Conservation (phyloP, 345 rosid genomes). For the Hypericum androsaemum region DNA sequence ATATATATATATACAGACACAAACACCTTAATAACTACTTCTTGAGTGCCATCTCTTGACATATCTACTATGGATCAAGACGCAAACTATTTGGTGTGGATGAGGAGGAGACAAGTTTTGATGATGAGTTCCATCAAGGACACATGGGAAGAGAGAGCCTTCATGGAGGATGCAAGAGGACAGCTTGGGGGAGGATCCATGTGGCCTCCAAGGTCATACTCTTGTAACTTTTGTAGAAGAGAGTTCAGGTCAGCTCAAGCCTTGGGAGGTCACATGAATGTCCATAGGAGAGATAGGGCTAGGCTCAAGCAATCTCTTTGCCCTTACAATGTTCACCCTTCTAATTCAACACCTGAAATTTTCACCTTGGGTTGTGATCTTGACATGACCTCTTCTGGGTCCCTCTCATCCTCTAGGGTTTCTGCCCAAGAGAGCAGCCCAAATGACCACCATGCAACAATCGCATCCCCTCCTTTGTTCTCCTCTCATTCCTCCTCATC, state of each 20-base stretch:
- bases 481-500: constrained; percentile 9
- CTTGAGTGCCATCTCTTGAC: too few relatives aligned
- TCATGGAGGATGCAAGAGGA: background rate
- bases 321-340: too few relatives aligned
- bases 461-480: constrained; percentile 4
- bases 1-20: too few relatives aligned
- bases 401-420: constrained; percentile 26
- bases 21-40: background rate
- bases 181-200: constrained; percentile 1
- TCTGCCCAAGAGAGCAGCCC: constrained; percentile 15
- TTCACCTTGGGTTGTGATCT: too few relatives aligned
- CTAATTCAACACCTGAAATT: too few relatives aligned
- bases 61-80: constrained; percentile 24
- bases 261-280: constrained; percentile 8
- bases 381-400: background rate
- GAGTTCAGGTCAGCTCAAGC: constrained; percentile 9
- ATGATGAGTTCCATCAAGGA: constrained; percentile 11
- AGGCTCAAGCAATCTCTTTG: background rate
- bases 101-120: constrained; percentile 20
- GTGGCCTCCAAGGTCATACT: constrained; percentile 8
- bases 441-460: too few relatives aligned
- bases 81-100: constrained; percentile 32
- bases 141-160: constrained; percentile 4
- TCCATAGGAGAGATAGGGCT: constrained; percentile 6
- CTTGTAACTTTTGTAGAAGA: constrained; percentile 4